Evolutionary conservation across 441 rosid species (phyloP), one percentile per base, ranked within the genome.

Genomic region (Erodium moschatum): DNA sequence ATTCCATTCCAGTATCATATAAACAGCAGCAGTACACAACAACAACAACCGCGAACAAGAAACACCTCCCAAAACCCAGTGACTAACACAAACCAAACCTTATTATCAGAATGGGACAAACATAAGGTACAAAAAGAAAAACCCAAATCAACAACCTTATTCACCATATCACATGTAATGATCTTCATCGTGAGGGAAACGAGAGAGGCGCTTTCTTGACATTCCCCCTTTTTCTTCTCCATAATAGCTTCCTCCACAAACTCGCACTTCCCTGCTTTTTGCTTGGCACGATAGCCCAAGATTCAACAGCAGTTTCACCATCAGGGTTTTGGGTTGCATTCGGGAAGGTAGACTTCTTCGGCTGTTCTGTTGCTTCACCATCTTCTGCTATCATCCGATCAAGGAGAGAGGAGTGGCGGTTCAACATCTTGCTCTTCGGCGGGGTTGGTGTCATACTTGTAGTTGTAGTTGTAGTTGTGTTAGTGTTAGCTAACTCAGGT

Each of bases 371-470:
- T 67, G 68, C 70, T 6, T 67, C 79, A 18, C 77, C 64, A 71
- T 92, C 94, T 73, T 85, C 91, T 0, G 88, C 96, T 66, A 86
- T 72, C 84, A 85, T 81, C 70, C 73, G 84, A 71, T 92, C 94
- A 0, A 74, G 82, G 62, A 90, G 73, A 13, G 96, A 84, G 80
- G 81, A 78, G 65, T 70, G 85, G 75, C 72, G 84, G 69, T 65
- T 79, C 70, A 74, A 61, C 81, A 38, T 74, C 77, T 50, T 50
- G 72, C 65, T 40, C 33, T 38, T 74, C 4, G 18, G 58, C 52
- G 42, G 68, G 46, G 79, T 56, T 31, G 58, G 58, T 4, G 58
- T 50, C 58, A 50, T 15, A 20, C 18, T 50, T 42, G 48, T 42
- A 42, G 48, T 9, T 42, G 13, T 42, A 42, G 48, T 9, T 42